Evolutionary conservation across 2,329 filamentous ascomycete species (phyloP), one percentile per base, ranked within the genome.

Genomic region (Macroventuria anomochaeta): DNA sequence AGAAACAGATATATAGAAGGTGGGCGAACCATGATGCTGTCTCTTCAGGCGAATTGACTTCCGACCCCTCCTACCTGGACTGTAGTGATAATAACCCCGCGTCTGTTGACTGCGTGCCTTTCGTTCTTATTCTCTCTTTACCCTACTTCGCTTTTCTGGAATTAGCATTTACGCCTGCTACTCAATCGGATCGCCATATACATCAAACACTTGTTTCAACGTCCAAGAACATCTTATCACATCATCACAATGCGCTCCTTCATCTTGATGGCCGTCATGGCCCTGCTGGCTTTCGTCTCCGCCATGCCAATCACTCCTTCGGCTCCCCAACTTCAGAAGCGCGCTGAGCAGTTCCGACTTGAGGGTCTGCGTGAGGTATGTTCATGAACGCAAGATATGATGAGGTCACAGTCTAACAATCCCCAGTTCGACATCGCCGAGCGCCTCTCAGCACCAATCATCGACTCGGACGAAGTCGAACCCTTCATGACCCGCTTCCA

Each of bases 271-370:
- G 64, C 61, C 53, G 23, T 70, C 8, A 49, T 69, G 62, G 67
- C 67, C 39, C 44, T 70, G 8, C 21, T 66, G 36, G 50, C 60
- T 31, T 58, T 62, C 15, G 65, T 66, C n/a, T 54, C 61, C 39
- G 70, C 68, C 6, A 59, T 70, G 18, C 72, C 71, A 3, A 74
- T 74, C 55, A 72, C 71, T 12, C 72, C 72, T 10, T 64, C 72
- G 5, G 71, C 71, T 18, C 69, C 69, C n/a, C 59, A 61, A 29
- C 61, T 67, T 7, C 68, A 72, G 38, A 66, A 62, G 50, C 65
- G 69, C 7, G 71, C 64, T 12, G 72, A 73, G 44, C 65, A 67
- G 25, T 69, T 69, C 57, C 63, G 72, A 40, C 60, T 69, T 12
- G 62, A 71, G 60, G 73, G 73, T 12, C 51, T 74, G 12, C 43